A percentile compares a stretch with the other conserved stretches of the same genome.
These are phyloP conservation scores for Chloranthus sessilifolius DNA, from an alignment of 164 flowering plant species.

Conservation along the genomic window DNA sequence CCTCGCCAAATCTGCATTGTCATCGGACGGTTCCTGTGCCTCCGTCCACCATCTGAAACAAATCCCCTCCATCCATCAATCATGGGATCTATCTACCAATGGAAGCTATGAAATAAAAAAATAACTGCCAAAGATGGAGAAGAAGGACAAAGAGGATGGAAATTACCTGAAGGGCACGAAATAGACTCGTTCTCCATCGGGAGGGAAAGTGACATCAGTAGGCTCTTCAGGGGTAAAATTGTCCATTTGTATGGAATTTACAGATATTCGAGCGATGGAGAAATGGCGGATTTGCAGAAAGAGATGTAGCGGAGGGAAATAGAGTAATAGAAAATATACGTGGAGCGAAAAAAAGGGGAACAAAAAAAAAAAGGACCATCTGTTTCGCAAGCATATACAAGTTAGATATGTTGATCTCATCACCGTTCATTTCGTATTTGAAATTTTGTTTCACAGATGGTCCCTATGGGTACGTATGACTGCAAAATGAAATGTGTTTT, in stretches of 20 bases:
- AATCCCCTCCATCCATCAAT: constrained; percentile 10
- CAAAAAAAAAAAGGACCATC: too few species aligned
- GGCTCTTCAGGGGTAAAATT: constrained; percentile 22
- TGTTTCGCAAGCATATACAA: too few species aligned
- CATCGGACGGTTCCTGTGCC: constrained; percentile 40
- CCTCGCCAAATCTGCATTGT: constrained; percentile 33
- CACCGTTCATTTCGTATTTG: too few species aligned
- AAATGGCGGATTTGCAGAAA: too few species aligned
- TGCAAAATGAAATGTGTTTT: too few species aligned
- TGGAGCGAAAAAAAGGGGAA: too few species aligned
- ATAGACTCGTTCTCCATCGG: constrained; percentile 55
- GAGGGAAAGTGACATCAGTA: constrained; percentile 27
- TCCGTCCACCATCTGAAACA: constrained; percentile 93
- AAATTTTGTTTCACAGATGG: too few species aligned
- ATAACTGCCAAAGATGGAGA: constrained; percentile 3
- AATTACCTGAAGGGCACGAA: constrained; percentile 73
- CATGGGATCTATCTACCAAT: background rate
- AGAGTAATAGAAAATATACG: too few species aligned
- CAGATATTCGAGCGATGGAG: too few species aligned
- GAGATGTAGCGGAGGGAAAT: too few species aligned
- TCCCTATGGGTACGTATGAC: too few species aligned
- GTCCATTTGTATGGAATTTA: constrained; percentile 28
- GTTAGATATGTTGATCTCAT: too few species aligned
- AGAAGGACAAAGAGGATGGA: background rate
- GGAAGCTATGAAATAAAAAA: background rate